These are phyloP conservation scores for Phoenix dactylifera DNA, from an alignment of 176 grass and related monocot species.

Conservation along the genomic window DNA sequence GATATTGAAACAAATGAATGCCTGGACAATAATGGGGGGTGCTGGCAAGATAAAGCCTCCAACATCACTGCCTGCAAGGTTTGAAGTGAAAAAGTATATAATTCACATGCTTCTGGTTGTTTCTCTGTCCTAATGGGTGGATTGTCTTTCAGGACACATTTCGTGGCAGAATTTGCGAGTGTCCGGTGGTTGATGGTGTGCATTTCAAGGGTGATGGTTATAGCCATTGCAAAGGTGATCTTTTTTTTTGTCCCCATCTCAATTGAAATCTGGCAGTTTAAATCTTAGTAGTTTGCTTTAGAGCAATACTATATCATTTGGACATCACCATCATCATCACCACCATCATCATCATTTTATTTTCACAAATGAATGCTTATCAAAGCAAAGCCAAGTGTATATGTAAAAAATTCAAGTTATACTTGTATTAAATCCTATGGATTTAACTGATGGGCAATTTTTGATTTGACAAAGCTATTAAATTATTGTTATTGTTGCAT, in stretches of 20 bases:
- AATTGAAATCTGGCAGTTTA: too few species aligned
- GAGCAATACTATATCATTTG: too few species aligned
- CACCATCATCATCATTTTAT: too few species aligned
- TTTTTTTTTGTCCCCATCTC: background rate
- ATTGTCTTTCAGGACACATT: conserved; percentile 59
- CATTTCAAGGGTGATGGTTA: conserved; percentile 88
- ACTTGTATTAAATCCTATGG: too few species aligned
- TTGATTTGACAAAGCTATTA: too few species aligned
- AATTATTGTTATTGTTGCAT: too few species aligned
- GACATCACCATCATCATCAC: too few species aligned
- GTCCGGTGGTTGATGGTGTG: conserved; percentile 67
- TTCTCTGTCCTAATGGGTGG: conserved; percentile 13
- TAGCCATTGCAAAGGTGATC: conserved; percentile 69
- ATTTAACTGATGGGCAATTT: too few species aligned
- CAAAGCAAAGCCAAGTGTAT: too few species aligned
- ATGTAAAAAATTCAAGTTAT: too few species aligned
- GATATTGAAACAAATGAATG: conserved; percentile 91
- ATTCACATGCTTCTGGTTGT: conserved; percentile 4
- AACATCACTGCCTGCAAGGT: conserved; percentile 91
- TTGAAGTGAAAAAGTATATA: conserved; percentile 15
- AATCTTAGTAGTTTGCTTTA: too few species aligned
- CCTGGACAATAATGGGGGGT: conserved; percentile 64
- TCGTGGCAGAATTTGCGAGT: conserved; percentile 83
- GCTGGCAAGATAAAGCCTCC: conserved; percentile 86
- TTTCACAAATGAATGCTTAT: too few species aligned